phyloP scores from a whole-genome alignment of 306 rosid species.

The Cyclanthera cordifolia region DNA sequence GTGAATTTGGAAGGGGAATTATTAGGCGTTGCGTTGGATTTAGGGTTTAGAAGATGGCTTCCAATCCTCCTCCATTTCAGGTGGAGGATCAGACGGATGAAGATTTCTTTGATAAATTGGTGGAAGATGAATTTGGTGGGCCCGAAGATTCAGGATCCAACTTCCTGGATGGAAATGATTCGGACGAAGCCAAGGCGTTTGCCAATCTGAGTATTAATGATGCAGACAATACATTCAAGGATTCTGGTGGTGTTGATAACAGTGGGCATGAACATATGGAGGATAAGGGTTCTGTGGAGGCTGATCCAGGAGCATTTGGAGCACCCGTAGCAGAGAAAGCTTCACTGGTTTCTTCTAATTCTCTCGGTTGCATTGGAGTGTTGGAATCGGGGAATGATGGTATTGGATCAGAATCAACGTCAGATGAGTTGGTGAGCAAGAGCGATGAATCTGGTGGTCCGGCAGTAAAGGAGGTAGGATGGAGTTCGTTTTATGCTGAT shows the following conservation, averaged over 20 bases:
- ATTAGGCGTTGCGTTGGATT: constrained; percentile 24
- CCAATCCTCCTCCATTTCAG: constrained; percentile 63
- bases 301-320: constrained; percentile 19
- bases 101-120: constrained; percentile 85
- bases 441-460: constrained; percentile 22
- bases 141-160: constrained; percentile 21
- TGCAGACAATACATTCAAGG: constrained; percentile 26
- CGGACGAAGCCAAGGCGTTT: constrained; percentile 48
- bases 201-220: constrained; percentile 39
- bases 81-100: constrained; percentile 88
- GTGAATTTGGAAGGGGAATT: constrained; percentile 21
- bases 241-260: constrained; percentile 19
- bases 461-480: constrained; percentile 59
- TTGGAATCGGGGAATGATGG: constrained; percentile 20
- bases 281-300: constrained; percentile 17
- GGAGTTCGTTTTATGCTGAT: constrained; percentile 67
- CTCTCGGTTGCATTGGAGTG: constrained; percentile 21
- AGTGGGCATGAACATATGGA: constrained; percentile 18
- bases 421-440: constrained; percentile 15
- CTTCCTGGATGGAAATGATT: constrained; percentile 30
- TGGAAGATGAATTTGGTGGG: constrained; percentile 45
- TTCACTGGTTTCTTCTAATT: constrained; percentile 20
- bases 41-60: constrained; percentile 51
- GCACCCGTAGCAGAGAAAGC: constrained; percentile 17
- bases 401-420: constrained; percentile 19